phyloP scores from a whole-genome alignment of 2,329 filamentous ascomycete genomes.

The Ceratocystis huliohia region DNA sequence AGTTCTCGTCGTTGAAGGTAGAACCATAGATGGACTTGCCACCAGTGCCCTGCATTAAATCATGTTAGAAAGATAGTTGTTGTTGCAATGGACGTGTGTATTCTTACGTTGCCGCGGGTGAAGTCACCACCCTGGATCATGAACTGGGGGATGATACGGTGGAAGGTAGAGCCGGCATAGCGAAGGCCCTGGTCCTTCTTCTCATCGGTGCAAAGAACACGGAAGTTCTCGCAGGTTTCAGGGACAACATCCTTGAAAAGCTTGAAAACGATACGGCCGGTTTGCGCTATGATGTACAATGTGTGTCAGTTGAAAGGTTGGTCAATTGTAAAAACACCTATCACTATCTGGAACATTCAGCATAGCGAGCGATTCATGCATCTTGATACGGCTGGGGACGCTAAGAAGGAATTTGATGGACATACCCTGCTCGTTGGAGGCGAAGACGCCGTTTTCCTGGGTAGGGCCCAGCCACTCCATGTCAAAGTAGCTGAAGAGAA shows the following conservation, averaged over 20 bases:
- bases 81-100: background rate
- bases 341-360: too few relatives aligned
- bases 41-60: conserved; percentile 57
- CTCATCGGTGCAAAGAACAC: conserved; percentile 65
- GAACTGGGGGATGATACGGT: conserved; percentile 85
- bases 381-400: background rate
- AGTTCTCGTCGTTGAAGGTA: conserved; percentile 93
- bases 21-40: conserved; percentile 92
- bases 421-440: conserved; percentile 48
- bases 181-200: conserved; percentile 70
- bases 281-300: conserved; percentile 43
- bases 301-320: conserved; percentile 6
- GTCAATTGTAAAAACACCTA: background rate
- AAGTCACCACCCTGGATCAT: conserved; percentile 97
- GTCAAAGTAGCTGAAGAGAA: conserved; percentile 51
- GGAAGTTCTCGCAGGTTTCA: conserved; percentile 80
- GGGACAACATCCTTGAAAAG: conserved; percentile 79
- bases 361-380: background rate
- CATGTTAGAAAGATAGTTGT: conserved; percentile 6
- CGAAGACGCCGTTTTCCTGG: conserved; percentile 47
- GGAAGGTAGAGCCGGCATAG: conserved; percentile 74
- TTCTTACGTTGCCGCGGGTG: conserved; percentile 74
- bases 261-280: conserved; percentile 73
- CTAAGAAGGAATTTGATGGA: conserved; percentile 19
- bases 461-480: conserved; percentile 59